phyloP scores from a whole-genome alignment of 1,139 yeast genomes.

The Taphrina wiesneri region DNA sequence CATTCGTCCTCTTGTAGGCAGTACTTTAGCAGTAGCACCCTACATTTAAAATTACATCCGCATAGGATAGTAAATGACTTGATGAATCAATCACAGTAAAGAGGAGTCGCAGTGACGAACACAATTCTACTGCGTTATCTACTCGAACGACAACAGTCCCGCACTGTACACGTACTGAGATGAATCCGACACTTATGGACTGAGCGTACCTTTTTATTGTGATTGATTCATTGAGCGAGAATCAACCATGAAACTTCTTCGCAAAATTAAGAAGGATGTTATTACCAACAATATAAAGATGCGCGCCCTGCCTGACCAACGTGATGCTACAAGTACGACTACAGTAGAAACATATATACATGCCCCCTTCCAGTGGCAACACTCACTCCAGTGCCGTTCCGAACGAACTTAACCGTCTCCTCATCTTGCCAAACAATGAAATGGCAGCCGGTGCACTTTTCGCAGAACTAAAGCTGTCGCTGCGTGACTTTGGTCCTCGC shows the following conservation, averaged over 20 bases:
- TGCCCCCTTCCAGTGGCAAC: background rate
- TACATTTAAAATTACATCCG: no score
- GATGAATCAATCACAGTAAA: background rate
- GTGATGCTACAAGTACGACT: background rate
- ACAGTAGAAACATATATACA: background rate
- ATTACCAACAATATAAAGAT: background rate
- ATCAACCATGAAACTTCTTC: no score
- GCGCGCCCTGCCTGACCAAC: background rate
- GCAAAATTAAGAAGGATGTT: background rate
- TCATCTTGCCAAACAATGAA: conserved; percentile 30
- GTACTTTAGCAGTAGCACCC: background rate
- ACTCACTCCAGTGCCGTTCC: background rate
- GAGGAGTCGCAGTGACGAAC: conserved; percentile 5
- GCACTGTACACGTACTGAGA: conserved; percentile 20
- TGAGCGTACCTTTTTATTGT: background rate
- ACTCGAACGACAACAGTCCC: conserved; percentile 24
- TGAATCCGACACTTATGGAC: background rate
- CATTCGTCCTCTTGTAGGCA: background rate
- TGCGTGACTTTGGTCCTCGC: background rate
- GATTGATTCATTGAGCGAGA: background rate
- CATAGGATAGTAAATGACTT: background rate
- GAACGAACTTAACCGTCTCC: conserved; percentile 18
- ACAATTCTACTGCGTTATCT: conserved; percentile 25
- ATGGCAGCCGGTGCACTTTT: conserved; percentile 17
- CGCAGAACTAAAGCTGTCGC: conserved; percentile 11